Evolutionary conservation across 805 yeast species (phyloP).

Genomic region (Grigorovia humatica): DNA sequence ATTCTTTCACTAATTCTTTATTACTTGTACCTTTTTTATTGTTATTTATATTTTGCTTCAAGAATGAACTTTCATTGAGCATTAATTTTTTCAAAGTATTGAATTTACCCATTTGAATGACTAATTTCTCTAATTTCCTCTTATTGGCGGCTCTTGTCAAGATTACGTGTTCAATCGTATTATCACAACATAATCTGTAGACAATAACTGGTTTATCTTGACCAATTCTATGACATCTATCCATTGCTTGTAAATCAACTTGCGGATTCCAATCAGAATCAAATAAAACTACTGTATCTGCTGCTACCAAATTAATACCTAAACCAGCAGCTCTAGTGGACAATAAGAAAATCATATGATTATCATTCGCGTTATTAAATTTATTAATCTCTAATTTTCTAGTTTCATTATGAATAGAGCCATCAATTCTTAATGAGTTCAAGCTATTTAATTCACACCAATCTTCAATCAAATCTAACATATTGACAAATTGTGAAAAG

Average conservation of each 20-base stretch:
- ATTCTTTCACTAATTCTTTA: constrained; percentile 30
- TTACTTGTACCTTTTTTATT: constrained; percentile 18
- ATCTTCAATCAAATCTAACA: constrained; percentile 73
- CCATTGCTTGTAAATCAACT: constrained; percentile 93
- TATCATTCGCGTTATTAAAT: constrained; percentile 31
- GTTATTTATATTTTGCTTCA: constrained; percentile 13
- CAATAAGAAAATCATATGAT: constrained; percentile 49
- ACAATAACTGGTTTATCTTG: constrained; percentile 76
- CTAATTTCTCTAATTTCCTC: constrained; percentile 64
- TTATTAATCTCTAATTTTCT: constrained; percentile 52
- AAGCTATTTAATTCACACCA: constrained; percentile 47
- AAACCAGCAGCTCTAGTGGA: constrained; percentile 94
- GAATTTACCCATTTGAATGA: constrained; percentile 56
- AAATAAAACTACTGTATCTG: constrained; percentile 82
- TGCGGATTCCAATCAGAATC: constrained; percentile 98
- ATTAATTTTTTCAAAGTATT: constrained; percentile 34
- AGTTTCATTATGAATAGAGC: constrained; percentile 53
- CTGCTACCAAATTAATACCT: constrained; percentile 76
- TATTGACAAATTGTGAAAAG: constrained; percentile 76
- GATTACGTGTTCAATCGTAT: constrained; percentile 77
- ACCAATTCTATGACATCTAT: constrained; percentile 88
- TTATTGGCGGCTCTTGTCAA: constrained; percentile 73
- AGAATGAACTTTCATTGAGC: constrained; percentile 22
- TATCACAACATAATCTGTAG: constrained; percentile 63
- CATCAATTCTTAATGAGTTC: constrained; percentile 59